phyloP scores from a whole-genome alignment of 2,329 filamentous ascomycete genomes.

The Arthrinium puccinioides region DNA sequence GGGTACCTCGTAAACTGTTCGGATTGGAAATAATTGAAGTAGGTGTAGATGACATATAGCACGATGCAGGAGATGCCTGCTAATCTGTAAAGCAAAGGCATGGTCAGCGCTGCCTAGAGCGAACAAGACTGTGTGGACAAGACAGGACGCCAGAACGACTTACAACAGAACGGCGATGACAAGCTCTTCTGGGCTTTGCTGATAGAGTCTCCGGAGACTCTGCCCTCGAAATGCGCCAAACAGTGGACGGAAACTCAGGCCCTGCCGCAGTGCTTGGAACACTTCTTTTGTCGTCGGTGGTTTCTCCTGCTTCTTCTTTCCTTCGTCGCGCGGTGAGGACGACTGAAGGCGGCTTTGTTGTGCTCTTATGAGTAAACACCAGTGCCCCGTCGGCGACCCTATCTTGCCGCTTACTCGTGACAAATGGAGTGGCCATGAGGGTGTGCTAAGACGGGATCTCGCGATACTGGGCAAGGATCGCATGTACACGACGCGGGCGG shows the following conservation, averaged over 20 bases:
- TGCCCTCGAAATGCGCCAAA: constrained; percentile 29
- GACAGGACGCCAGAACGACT: constrained; percentile 11
- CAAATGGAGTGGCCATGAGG: too few species aligned
- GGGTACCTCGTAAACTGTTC: constrained; percentile 53
- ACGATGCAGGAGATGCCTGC: constrained; percentile 22
- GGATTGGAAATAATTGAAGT: constrained; percentile 49
- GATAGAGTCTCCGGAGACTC: constrained; percentile 29
- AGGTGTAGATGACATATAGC: constrained; percentile 33
- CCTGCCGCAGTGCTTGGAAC: constrained; percentile 22
- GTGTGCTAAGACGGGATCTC: too few species aligned
- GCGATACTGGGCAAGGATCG: too few species aligned
- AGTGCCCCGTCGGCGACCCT: too few species aligned
- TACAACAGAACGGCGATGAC: constrained; percentile 34
- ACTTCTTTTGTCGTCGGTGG: constrained; percentile 17
- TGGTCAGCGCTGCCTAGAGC: constrained; percentile 17
- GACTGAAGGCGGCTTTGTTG: constrained; percentile 19
- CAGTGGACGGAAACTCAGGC: constrained; percentile 26
- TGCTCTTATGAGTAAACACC: constrained; percentile 6
- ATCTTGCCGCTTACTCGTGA: too few species aligned
- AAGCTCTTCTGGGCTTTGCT: constrained; percentile 36
- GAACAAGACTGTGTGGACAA: neutral
- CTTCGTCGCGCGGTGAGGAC: constrained; percentile 8
- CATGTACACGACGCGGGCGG: too few species aligned
- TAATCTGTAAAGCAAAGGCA: constrained; percentile 25
- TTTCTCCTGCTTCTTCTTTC: constrained; percentile 9